phyloP scores from a whole-genome alignment of 1,139 yeast species.

The Candida sojae region DNA sequence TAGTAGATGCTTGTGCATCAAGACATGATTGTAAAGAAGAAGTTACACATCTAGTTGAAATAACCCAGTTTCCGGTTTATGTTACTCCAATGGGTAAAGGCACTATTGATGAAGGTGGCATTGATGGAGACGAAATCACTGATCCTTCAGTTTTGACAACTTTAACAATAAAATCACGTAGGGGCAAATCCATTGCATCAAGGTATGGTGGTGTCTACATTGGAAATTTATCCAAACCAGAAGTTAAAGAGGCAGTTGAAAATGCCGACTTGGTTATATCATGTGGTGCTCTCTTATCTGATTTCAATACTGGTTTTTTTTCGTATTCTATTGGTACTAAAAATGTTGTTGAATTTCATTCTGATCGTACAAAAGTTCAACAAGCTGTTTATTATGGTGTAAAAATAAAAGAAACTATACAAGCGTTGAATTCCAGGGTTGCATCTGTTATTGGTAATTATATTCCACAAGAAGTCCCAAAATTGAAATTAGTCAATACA shows the following conservation, averaged over 20 bases:
- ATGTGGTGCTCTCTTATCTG: slow-evolving; percentile 81
- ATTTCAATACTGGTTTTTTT: slow-evolving; percentile 89
- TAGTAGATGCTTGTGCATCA: slow-evolving; percentile 86
- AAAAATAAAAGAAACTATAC: slow-evolving; percentile 71
- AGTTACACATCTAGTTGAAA: slow-evolving; percentile 61
- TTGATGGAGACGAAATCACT: slow-evolving; percentile 27
- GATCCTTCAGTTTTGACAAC: slow-evolving; percentile 28
- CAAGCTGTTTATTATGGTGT: slow-evolving; percentile 77
- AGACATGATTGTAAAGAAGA: slow-evolving; percentile 71
- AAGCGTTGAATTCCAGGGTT: slow-evolving; percentile 43
- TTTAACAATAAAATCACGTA: slow-evolving; percentile 25
- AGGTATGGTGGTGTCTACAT: slow-evolving; percentile 87
- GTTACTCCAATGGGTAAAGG: slow-evolving; percentile 94
- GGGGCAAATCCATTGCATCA: slow-evolving; percentile 42
- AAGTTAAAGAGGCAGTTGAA: slow-evolving; percentile 75
- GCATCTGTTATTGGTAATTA: slow-evolving; percentile 36
- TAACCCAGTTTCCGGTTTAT: slow-evolving; percentile 79
- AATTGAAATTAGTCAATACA: slow-evolving; percentile 34
- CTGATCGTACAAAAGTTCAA: slow-evolving; percentile 79
- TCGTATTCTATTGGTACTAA: slow-evolving; percentile 78
- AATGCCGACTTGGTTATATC: slow-evolving; percentile 74
- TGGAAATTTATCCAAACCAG: slow-evolving; percentile 76
- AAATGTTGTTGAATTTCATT: slow-evolving; percentile 84
- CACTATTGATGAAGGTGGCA: slow-evolving; percentile 63
- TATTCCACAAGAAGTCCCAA: slow-evolving; percentile 50